Evolutionary conservation across 129 eudicot genomes (phyloP).

Genomic region (Artemisia annua): DNA sequence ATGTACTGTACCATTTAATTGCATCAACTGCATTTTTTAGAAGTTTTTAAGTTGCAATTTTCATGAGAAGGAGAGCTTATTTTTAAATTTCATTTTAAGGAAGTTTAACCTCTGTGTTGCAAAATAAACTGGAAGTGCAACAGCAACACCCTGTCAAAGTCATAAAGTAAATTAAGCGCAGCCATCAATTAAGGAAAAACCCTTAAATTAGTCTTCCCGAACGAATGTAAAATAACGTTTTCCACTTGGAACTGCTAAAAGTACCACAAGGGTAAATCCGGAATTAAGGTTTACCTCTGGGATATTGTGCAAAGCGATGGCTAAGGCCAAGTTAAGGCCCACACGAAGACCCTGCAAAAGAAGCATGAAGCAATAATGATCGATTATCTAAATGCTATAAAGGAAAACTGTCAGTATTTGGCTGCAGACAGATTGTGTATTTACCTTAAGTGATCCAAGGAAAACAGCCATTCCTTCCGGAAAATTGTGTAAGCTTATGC

Average conservation of each 20-base stretch:
- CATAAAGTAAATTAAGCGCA: background rate
- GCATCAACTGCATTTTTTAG: slow-evolving; percentile 7
- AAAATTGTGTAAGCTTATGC: slow-evolving; percentile 96
- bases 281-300: slow-evolving; percentile 68
- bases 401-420: background rate
- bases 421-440: background rate
- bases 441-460: slow-evolving; percentile 96
- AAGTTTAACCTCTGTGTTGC: slow-evolving; percentile 83
- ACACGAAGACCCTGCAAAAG: slow-evolving; percentile 90
- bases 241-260: background rate
- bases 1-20: background rate
- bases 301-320: slow-evolving; percentile 95
- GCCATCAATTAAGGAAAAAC: background rate
- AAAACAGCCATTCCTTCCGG: slow-evolving; percentile 99
- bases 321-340: slow-evolving; percentile 94
- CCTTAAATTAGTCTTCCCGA: too few relatives aligned
- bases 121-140: slow-evolving; percentile 98
- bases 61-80: background rate
- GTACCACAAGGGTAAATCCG: background rate
- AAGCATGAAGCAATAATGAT: slow-evolving; percentile 23
- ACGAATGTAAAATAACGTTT: background rate
- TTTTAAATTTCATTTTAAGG: background rate
- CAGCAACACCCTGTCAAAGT: slow-evolving; percentile 86
- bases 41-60: background rate
- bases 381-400: background rate